Evolutionary conservation across 305 asterid genomes (phyloP).

Genomic region (Andrographis paniculata): DNA sequence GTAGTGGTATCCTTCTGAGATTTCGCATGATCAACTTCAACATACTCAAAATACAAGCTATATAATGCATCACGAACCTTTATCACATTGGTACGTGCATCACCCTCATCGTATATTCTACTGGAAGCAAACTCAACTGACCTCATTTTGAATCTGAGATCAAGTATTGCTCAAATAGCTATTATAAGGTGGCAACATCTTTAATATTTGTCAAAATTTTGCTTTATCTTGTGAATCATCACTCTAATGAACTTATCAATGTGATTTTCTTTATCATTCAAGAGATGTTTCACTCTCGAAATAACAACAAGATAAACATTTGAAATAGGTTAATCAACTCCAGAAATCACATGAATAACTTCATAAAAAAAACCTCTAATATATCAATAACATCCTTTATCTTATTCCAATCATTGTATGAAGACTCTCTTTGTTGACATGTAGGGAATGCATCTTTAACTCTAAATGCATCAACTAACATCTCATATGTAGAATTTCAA

Average conservation of each 20-base stretch:
- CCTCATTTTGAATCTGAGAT: conserved; percentile 12
- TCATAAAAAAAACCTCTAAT: conserved; percentile 8
- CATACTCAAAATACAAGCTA: conserved; percentile 3
- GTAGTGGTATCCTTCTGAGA: neutral
- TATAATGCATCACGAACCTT: conserved; percentile 13
- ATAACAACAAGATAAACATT: conserved; percentile 11
- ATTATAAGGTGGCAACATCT: conserved; percentile 4
- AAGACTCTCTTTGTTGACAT: conserved; percentile 5
- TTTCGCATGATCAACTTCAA: neutral
- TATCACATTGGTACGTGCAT: neutral
- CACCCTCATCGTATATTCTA: neutral
- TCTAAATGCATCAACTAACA: conserved; percentile 10
- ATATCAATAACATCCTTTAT: too few species aligned
- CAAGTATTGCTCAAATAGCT: conserved; percentile 7
- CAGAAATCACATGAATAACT: conserved; percentile 10
- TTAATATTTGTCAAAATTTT: too few species aligned
- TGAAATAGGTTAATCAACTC: conserved; percentile 13
- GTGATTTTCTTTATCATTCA: conserved; percentile 8
- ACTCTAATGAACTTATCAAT: too few species aligned
- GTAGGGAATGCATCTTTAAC: conserved; percentile 16
- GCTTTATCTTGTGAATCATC: too few species aligned
- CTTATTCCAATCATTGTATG: conserved; percentile 3
- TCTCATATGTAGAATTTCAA: too few species aligned
- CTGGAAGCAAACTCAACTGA: conserved; percentile 11
- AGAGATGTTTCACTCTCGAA: conserved; percentile 13